phyloP scores from a whole-genome alignment of 495 filamentous ascomycete species.

The Talaromyces nanjingensis region DNA sequence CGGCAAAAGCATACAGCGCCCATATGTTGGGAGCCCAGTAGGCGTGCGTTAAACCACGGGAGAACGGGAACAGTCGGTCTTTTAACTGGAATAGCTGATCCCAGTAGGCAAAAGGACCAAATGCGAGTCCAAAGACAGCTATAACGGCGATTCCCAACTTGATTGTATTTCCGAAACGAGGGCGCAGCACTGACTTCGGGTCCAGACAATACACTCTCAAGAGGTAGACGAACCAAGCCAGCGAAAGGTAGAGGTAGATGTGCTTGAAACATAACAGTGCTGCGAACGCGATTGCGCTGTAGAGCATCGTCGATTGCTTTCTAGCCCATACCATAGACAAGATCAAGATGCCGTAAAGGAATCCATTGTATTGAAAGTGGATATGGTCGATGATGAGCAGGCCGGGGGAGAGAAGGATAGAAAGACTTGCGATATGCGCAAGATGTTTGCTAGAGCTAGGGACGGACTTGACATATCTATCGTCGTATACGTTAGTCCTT shows the following conservation, averaged over 20 bases:
- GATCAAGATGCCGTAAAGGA: constrained; percentile 84
- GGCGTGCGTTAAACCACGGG: constrained; percentile 86
- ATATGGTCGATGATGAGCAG: constrained; percentile 97
- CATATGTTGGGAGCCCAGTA: constrained; percentile 98
- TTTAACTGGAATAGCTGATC: constrained; percentile 84
- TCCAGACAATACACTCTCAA: constrained; percentile 85
- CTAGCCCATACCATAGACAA: constrained; percentile 77
- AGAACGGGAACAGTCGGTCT: constrained; percentile 86
- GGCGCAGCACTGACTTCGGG: constrained; percentile 64
- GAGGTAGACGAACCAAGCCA: constrained; percentile 92
- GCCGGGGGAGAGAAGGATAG: constrained; percentile 84
- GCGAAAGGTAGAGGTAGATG: constrained; percentile 94
- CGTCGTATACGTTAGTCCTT: constrained; percentile 4
- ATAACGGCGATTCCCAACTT: constrained; percentile 73
- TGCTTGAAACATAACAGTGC: constrained; percentile 88
- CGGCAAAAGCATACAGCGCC: constrained; percentile 92
- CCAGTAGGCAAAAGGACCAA: constrained; percentile 82
- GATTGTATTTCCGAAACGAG: constrained; percentile 67
- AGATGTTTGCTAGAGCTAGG: constrained; percentile 58
- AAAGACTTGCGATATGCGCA: constrained; percentile 82
- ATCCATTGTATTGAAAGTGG: constrained; percentile 98
- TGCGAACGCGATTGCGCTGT: constrained; percentile 77
- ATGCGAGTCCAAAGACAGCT: constrained; percentile 71
- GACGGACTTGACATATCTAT: constrained; percentile 65
- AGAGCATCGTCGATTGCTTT: constrained; percentile 66